phyloP scores from a whole-genome alignment of 305 asterid species.

The Fraxinus velutina region DNA sequence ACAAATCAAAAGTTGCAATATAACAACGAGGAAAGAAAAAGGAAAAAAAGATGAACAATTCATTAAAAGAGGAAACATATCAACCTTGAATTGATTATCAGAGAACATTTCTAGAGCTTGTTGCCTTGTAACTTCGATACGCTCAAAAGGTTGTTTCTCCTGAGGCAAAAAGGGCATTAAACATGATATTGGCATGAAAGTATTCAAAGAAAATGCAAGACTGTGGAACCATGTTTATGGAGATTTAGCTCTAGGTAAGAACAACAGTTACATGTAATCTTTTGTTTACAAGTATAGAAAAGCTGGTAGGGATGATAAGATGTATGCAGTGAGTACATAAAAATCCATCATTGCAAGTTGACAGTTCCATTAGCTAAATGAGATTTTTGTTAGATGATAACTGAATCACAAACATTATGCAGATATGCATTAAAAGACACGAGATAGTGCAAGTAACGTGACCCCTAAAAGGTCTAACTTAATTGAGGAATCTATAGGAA shows the following conservation, averaged over 20 bases:
- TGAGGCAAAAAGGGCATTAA: conserved; percentile 29
- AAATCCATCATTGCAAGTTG: background rate
- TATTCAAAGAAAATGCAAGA: background rate
- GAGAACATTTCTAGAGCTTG: conserved; percentile 90
- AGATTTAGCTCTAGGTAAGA: background rate
- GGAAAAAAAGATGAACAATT: conserved; percentile 3
- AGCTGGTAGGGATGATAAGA: background rate
- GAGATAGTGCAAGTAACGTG: background rate
- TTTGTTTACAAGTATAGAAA: background rate
- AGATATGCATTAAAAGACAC: background rate
- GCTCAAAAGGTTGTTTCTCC: conserved; percentile 92
- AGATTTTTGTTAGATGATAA: background rate
- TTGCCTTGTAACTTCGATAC: conserved; percentile 79
- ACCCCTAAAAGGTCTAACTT: background rate
- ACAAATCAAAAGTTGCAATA: conserved; percentile 20
- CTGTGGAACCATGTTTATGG: background rate
- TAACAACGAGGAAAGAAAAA: background rate
- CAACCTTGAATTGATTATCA: conserved; percentile 85
- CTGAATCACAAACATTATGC: background rate
- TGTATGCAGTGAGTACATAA: background rate
- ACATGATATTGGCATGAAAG: background rate
- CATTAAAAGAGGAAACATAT: background rate
- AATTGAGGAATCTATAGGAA: background rate
- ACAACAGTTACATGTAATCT: background rate
- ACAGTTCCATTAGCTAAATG: background rate